Evolutionary conservation across 139 green algal species (phyloP).

Genomic region (Gonium pectorale): DNA sequence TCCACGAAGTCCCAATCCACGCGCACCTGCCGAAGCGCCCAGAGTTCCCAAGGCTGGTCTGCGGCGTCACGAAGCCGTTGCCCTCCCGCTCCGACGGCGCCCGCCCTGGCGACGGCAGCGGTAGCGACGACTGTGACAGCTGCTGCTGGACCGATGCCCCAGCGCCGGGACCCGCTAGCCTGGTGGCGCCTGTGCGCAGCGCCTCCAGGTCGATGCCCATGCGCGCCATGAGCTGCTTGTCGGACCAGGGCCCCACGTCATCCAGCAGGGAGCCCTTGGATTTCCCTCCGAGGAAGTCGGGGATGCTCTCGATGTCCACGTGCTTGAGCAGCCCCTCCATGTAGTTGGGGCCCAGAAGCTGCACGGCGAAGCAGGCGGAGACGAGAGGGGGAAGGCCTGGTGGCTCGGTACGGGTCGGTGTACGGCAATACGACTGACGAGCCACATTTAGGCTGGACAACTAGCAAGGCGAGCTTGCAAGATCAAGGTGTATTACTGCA

Average conservation of each 20-base stretch:
- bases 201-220: conserved; percentile 46
- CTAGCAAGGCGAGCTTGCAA: too few species aligned
- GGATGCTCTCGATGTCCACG: conserved; percentile 82
- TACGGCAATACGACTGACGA: too few species aligned
- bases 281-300: conserved; percentile 82
- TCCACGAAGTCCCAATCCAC: too few species aligned
- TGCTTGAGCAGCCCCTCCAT: conserved; percentile 77
- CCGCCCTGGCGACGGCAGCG: not conserved
- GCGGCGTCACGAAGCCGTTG: not conserved
- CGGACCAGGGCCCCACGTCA: conserved; percentile 87
- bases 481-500: too few species aligned
- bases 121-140: conserved; percentile 2
- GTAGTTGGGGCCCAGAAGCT: conserved; percentile 84
- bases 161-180: conserved; percentile 1
- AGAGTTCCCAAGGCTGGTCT: conserved; percentile 4
- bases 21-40: too few species aligned
- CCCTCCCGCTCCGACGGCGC: not conserved
- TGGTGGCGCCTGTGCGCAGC: conserved; percentile 20
- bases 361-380: not conserved
- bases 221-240: conserved; percentile 58
- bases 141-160: not conserved
- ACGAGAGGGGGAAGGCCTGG: not conserved
- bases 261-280: conserved; percentile 79
- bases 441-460: too few species aligned
- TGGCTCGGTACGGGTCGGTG: too few species aligned